phyloP scores from a whole-genome alignment of 805 yeast genomes.

The Zygoascus biomembranicola region DNA sequence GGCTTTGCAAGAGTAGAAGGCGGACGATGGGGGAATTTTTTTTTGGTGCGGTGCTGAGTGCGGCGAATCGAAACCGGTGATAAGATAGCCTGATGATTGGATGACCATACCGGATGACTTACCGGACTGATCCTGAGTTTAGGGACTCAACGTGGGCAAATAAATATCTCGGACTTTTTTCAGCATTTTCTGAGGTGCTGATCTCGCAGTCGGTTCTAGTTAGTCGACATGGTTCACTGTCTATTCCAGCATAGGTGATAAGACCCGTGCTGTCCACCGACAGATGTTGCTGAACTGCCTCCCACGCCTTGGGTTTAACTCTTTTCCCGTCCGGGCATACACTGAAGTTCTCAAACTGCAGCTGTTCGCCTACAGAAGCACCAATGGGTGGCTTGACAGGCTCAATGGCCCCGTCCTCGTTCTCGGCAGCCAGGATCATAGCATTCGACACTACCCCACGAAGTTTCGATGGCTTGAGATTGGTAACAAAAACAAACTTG shows the following conservation, averaged over 20 bases:
- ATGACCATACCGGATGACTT: not conserved
- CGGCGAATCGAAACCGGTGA: not conserved
- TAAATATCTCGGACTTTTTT: not conserved
- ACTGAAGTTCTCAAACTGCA: slow-evolving; percentile 30
- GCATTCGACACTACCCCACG: slow-evolving; percentile 56
- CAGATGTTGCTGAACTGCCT: slow-evolving; percentile 5
- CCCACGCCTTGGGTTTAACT: slow-evolving; percentile 21
- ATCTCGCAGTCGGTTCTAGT: not conserved
- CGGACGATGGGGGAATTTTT: not conserved
- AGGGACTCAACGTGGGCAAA: not conserved
- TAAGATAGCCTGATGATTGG: not conserved
- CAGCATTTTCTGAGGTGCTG: not conserved
- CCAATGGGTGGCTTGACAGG: slow-evolving; percentile 39
- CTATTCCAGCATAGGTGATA: slow-evolving; percentile 7
- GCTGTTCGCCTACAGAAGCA: slow-evolving; percentile 32
- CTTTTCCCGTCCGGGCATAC: slow-evolving; percentile 6
- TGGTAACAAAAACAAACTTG: slow-evolving; percentile 46
- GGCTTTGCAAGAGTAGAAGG: too few species aligned
- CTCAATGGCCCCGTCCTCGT: slow-evolving; percentile 30
- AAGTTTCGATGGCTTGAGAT: slow-evolving; percentile 54
- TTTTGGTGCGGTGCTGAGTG: not conserved
- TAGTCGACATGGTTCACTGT: not conserved
- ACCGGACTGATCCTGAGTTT: not conserved
- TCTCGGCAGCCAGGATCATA: slow-evolving; percentile 53
- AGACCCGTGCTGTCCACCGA: slow-evolving; percentile 1